These are phyloP conservation scores for Corylus avellana DNA, from an alignment of 306 rosid genomes.

Conservation along the genomic window DNA sequence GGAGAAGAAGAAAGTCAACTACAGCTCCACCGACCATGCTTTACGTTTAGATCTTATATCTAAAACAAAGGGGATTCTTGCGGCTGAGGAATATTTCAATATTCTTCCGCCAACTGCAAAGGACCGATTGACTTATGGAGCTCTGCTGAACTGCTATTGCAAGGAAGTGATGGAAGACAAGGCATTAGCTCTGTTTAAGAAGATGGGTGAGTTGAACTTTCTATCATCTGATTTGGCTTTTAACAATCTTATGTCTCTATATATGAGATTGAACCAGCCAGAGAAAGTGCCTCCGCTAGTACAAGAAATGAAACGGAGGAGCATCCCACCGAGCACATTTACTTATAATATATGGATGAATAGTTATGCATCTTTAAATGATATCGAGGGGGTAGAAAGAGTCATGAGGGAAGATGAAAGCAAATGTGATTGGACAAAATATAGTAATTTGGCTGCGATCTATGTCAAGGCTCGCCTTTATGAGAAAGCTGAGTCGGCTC, in stretches of 20 bases:
- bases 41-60: slow-evolving; percentile 62
- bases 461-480: slow-evolving; percentile 60
- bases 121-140: slow-evolving; percentile 61
- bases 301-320: slow-evolving; percentile 59
- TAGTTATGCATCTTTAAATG: slow-evolving; percentile 51
- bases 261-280: slow-evolving; percentile 63
- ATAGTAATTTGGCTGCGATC: slow-evolving; percentile 70
- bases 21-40: slow-evolving; percentile 50
- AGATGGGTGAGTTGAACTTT: slow-evolving; percentile 53
- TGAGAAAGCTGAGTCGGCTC: slow-evolving; percentile 63
- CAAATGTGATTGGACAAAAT: slow-evolving; percentile 58
- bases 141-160: slow-evolving; percentile 78
- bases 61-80: slow-evolving; percentile 60
- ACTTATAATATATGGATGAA: slow-evolving; percentile 74
- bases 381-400: slow-evolving; percentile 51
- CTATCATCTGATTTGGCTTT: slow-evolving; percentile 45
- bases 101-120: slow-evolving; percentile 43
- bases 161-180: slow-evolving; percentile 53
- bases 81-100: slow-evolving; percentile 66
- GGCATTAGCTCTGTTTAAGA: slow-evolving; percentile 55
- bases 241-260: slow-evolving; percentile 62
- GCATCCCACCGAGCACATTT: slow-evolving; percentile 33
- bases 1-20: slow-evolving; percentile 59
- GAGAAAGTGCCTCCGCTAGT: slow-evolving; percentile 53
- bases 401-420: slow-evolving; percentile 36